phyloP scores from a whole-genome alignment of 192 early-diverging fungal species.

The Coemansia sp. region DNA sequence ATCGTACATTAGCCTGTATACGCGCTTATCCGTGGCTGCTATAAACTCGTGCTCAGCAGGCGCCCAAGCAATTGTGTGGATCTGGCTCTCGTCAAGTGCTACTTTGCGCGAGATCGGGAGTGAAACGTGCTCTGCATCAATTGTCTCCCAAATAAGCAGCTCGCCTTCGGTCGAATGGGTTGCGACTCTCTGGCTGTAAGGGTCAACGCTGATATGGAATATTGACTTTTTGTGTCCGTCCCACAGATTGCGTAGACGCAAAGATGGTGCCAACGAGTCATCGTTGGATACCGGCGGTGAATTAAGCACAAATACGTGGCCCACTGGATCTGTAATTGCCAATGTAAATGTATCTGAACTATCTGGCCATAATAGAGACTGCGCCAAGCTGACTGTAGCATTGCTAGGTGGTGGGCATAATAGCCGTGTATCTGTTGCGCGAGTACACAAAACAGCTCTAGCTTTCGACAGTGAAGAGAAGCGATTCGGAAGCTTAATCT shows the following conservation, averaged over 20 bases:
- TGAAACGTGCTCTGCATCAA: neutral
- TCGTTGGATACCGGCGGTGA: neutral
- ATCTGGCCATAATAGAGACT: constrained; percentile 19
- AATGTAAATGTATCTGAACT: neutral
- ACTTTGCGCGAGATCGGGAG: constrained; percentile 36
- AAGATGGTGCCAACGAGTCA: neutral
- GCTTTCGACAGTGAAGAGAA: constrained; percentile 7
- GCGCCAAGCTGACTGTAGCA: neutral
- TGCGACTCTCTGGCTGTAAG: constrained; percentile 46
- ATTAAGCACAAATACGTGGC: constrained; percentile 37
- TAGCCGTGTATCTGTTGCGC: neutral
- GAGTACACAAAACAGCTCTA: constrained; percentile 10
- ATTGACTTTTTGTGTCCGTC: constrained; percentile 50
- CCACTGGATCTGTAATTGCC: constrained; percentile 31
- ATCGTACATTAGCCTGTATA: constrained; percentile 39
- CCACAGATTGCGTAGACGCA: constrained; percentile 31
- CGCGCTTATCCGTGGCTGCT: constrained; percentile 36
- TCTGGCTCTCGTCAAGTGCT: constrained; percentile 39
- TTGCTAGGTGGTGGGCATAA: neutral
- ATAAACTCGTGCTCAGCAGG: constrained; percentile 50
- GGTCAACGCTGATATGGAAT: constrained; percentile 55
- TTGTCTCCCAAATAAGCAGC: constrained; percentile 48
- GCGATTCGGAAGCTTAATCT: constrained; percentile 1
- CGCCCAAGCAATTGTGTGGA: constrained; percentile 54
- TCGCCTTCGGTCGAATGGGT: constrained; percentile 50